Evolutionary conservation across 208 protist genomes (phyloP), one percentile per base, ranked within the genome.

Genomic region (Naegleria gruberi): DNA sequence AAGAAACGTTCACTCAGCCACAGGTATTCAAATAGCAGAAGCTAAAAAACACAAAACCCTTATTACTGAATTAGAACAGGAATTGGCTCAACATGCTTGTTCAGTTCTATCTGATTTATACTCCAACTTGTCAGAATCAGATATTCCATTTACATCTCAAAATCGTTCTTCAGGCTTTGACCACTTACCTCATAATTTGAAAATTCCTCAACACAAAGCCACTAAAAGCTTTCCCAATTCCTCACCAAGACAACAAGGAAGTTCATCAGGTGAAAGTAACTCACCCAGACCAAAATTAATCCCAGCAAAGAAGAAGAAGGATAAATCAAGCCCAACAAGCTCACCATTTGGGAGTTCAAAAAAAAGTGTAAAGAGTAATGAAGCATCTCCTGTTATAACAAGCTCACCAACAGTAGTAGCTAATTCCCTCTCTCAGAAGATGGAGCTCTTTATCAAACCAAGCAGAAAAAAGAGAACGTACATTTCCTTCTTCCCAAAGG

Each of bases 401-500:
- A 65, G 19, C 30, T 23, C 30, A 19, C 51, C 51, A 3, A 30
- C 51, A 65, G 15, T 23, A 23, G 15, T 23, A 65, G 51, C 51
- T 30, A 65, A 65, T 65, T 15, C 46, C 15, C 51, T 65, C 51
- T 65, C 51, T 23, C 51, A 65, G 12, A 10, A 23, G 4, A 87
- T 87, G 83, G 83, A 87, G 42, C n/a, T 87, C 0, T 87, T 87
- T 40, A 87, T 87, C n/a, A 87, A 87, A 41, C 83, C 83, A n/a
- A 87, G 83, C 15, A 12, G 83, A 37, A 87, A 87, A 40, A 87
- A 87, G 30, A 26, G 83, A 15, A 87, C 83, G 4, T 87, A 87
- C n/a, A 87, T 87, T 55, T 55, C 43, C 0, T 87, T 46, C 43
- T 87, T 46, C 37, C 83, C 83, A 19, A 55, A 87, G n/a, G 83